Evolutionary conservation across 306 rosid species (phyloP), one percentile per base, ranked within the genome.

Genomic region (Fragaria iinumae): DNA sequence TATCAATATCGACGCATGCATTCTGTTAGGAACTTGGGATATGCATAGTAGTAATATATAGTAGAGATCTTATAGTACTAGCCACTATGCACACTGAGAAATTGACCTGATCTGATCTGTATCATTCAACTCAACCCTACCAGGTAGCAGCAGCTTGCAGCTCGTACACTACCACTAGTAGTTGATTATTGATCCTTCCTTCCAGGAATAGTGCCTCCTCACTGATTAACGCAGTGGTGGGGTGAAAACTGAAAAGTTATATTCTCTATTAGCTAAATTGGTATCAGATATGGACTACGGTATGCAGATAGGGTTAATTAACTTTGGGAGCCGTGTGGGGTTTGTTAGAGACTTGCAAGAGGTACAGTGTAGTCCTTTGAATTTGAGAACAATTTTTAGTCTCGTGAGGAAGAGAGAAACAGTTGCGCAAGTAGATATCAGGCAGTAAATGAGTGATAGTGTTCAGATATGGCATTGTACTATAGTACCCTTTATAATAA

Each of bases 1-100:
- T 75, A 87, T 84, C 85, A 74, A 69, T 69, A 76, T 48, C 63
- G 68, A n/a, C 29, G 66, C 43, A 5, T 38, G 10, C 55, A 36
- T 65, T 16, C 70, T 34, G 70, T 65, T 49, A 45, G 72, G 52
- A 70, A 32, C 36, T 32, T 32, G 36, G 36, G 36, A 32, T 53
- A 64, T 66, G 16, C 20, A 44, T 16, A 52, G 43, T 72, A 69
- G 65, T 60, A 72, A 44, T 27, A 65, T 38, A 45, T 13, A 63
- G 57, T 38, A 65, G 47, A 65, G 47, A 65, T 65, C 16, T 65
- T 18, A 66, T 8, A 66, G 68, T 63, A 63, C 44, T 18, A 62
- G n/a, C n/a, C 8, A 65, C 47, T 8, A 16, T 21, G 11, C 14
- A 65, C 44, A 65, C 69, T 65, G 69, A 34, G 27, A 36, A 17